Evolutionary conservation across 2,329 filamentous ascomycete species (phyloP), one percentile per base, ranked within the genome.

Genomic region (Alternaria alternata): DNA sequence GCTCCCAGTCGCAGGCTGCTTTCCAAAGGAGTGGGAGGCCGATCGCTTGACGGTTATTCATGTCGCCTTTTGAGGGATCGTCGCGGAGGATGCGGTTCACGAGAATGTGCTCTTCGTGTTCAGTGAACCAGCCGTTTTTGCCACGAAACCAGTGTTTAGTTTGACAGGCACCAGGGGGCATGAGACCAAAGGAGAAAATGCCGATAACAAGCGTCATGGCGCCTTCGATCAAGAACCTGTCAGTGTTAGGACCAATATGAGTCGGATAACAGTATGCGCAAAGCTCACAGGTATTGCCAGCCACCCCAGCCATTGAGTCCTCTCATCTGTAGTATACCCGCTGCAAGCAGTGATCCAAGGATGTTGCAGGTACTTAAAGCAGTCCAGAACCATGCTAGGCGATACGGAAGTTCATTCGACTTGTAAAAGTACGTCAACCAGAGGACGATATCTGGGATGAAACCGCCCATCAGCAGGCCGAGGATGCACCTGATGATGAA

Each of bases 31-130:
- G 61, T 0, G 43, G 51, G 1, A 61, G 62, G 6, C 63, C 65
- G 7, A 77, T 68, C 22, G 69, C 70, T 48, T 74, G 62, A 3
- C 57, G 65, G 59, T 77, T 77, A 62, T 77, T 84, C 85, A 87
- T 87, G 63, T 81, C 81, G 20, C 84, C 84, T 64, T 87, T 87
- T 48, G 80, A 81, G 0, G 83, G 83, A 44, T 73, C 88, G 44
- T 90, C 88, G 1, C 88, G 84, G 1, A 88, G 78, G 9, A 87
- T 79, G 1, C 87, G 80, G 65, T 89, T 89, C 26, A 89, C 86
- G 61, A 89, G 83, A 65, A 89, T 89, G 52, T 80, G 80, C 67
- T 89, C 87, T 2, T 82, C 88, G 2, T 82, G 82, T 44, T 88
- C 85, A 3, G 69, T 84, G 72, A 89, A 90, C 85, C 87, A 90